Evolutionary conservation across 805 yeast genomes (phyloP).

Genomic region (Zygosaccharomyces lentus): DNA sequence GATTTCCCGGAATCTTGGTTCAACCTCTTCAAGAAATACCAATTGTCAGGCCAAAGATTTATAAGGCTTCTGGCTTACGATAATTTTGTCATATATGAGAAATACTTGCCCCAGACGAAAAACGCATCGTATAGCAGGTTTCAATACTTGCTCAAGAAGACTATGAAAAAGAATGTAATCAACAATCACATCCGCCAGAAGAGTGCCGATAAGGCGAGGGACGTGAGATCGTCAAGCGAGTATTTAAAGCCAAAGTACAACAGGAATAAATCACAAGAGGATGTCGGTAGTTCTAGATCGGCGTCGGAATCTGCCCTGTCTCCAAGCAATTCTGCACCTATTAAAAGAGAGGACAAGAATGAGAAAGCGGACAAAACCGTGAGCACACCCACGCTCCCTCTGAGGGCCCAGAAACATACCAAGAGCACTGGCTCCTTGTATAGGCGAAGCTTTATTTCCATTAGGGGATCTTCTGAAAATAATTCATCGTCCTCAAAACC

Average conservation of each 20-base stretch:
- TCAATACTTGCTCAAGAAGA: conserved; percentile 49
- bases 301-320: conserved; percentile 29
- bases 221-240: conserved; percentile 30
- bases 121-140: conserved; percentile 53
- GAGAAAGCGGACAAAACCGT: conserved; percentile 6
- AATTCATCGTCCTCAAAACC: conserved; percentile 11
- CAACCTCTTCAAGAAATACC: conserved; percentile 53
- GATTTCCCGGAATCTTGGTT: conserved; percentile 72
- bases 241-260: conserved; percentile 19
- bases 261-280: conserved; percentile 12
- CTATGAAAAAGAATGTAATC: conserved; percentile 36
- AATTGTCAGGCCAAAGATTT: conserved; percentile 59
- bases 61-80: conserved; percentile 66
- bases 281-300: conserved; percentile 21
- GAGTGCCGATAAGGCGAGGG: conserved; percentile 20
- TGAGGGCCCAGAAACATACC: conserved; percentile 26
- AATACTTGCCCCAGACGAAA: conserved; percentile 41
- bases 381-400: conserved; percentile 7
- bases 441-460: conserved; percentile 35
- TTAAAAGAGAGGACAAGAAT: neutral
- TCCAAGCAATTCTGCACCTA: conserved; percentile 3
- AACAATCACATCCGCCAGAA: conserved; percentile 26
- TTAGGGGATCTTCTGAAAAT: conserved; percentile 23
- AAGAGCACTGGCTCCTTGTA: conserved; percentile 34
- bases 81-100: conserved; percentile 43